Conservation (phyloP, 2,329 filamentous ascomycete genomes). For the Cladosporium oxysporum region DNA sequence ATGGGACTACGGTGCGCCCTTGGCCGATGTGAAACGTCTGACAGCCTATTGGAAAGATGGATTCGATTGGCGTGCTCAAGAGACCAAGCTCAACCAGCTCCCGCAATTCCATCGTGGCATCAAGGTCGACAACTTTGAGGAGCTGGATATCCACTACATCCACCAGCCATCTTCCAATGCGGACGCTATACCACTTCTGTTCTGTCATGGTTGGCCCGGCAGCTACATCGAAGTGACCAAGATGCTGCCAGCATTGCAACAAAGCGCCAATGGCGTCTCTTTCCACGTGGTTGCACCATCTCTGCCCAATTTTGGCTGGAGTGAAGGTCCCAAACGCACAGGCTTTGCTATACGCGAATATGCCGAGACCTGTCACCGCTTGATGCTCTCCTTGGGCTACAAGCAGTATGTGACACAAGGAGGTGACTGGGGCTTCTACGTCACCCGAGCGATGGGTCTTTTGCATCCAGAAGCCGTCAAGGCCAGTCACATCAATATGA, state of each 20-base stretch:
- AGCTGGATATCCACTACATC: constrained; percentile 65
- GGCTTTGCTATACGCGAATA: constrained; percentile 63
- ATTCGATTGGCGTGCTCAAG: constrained; percentile 63
- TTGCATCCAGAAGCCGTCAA: constrained; percentile 60
- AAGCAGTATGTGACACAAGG: constrained; percentile 60
- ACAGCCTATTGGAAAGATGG: constrained; percentile 57
- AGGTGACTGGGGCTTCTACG: constrained; percentile 68
- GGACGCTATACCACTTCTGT: constrained; percentile 64
- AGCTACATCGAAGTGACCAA: constrained; percentile 68
- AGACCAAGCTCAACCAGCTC: constrained; percentile 60
- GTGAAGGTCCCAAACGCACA: constrained; percentile 50
- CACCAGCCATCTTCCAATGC: constrained; percentile 56
- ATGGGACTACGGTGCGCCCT: constrained; percentile 62
- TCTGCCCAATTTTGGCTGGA: constrained; percentile 60
- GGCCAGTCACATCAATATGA: constrained; percentile 65
- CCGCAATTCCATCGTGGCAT: constrained; percentile 60
- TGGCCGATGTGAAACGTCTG: constrained; percentile 62
- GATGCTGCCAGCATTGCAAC: constrained; percentile 53
- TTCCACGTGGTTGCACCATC: constrained; percentile 58
- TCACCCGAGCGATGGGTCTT: constrained; percentile 63
- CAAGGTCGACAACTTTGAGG: constrained; percentile 53
- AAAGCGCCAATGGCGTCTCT: constrained; percentile 43
- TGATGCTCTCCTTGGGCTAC: constrained; percentile 71
- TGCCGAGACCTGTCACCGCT: constrained; percentile 65
- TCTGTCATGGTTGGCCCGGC: constrained; percentile 70